These are phyloP conservation scores for Cercospora sojina DNA, from an alignment of 2,329 filamentous ascomycete species.

Conservation along the genomic window DNA sequence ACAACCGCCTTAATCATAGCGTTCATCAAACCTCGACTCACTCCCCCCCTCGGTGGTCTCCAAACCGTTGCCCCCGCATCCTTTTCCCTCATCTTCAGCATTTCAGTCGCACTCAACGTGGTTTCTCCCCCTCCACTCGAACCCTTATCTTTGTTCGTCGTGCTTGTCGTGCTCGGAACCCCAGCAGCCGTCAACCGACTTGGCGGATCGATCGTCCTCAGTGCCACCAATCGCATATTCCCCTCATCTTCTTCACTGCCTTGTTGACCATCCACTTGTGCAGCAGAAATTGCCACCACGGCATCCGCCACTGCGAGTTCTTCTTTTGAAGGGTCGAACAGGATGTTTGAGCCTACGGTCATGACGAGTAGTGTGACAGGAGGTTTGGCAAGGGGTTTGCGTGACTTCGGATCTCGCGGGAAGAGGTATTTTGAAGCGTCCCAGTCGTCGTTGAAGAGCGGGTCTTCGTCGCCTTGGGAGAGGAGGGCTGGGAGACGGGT, in stretches of 20 bases:
- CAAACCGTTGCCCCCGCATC: slow-evolving; percentile 63
- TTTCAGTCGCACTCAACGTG: slow-evolving; percentile 41
- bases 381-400: slow-evolving; percentile 54
- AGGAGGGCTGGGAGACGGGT: slow-evolving; percentile 81
- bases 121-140: not conserved
- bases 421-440: slow-evolving; percentile 78
- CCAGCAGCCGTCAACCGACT: slow-evolving; percentile 51
- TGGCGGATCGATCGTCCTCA: slow-evolving; percentile 52
- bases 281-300: slow-evolving; percentile 80
- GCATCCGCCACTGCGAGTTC: slow-evolving; percentile 91
- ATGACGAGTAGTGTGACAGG: slow-evolving; percentile 90
- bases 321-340: slow-evolving; percentile 89
- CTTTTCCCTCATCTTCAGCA: slow-evolving; percentile 50
- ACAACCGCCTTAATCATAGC: slow-evolving; percentile 75
- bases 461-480: slow-evolving; percentile 91
- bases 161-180: slow-evolving; percentile 46
- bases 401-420: slow-evolving; percentile 43
- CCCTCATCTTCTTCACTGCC: not conserved
- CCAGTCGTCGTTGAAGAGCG: slow-evolving; percentile 98
- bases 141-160: slow-evolving; percentile 36
- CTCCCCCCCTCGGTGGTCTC: slow-evolving; percentile 80
- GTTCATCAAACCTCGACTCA: slow-evolving; percentile 70
- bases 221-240: slow-evolving; percentile 39
- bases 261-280: slow-evolving; percentile 33
- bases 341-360: slow-evolving; percentile 79